A percentile compares a stretch with the other conserved stretches of the same genome.
phyloP scores from a whole-genome alignment of 2,329 filamentous ascomycete species.

The Nigrograna mackinnonii region DNA sequence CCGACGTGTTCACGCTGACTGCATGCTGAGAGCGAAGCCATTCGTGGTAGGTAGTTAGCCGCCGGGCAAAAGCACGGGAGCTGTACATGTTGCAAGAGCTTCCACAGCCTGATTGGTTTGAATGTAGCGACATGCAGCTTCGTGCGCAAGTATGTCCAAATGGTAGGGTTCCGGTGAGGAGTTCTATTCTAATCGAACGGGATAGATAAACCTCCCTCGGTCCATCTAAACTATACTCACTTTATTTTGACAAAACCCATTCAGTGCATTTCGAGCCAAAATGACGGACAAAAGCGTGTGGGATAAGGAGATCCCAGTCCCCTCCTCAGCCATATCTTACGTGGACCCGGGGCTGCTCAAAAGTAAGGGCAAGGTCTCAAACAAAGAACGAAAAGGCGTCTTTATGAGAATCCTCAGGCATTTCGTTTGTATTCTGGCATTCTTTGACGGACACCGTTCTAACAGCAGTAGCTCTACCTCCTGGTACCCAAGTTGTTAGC shows the following conservation, averaged over 20 bases:
- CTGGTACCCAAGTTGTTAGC: not conserved
- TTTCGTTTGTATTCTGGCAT: not conserved
- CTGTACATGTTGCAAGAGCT: too few relatives aligned
- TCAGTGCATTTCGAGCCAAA: not conserved
- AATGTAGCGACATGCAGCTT: too few relatives aligned
- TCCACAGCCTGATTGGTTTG: too few relatives aligned
- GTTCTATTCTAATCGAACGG: too few relatives aligned
- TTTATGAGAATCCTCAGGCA: not conserved
- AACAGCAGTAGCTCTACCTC: not conserved
- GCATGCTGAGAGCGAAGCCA: too few relatives aligned
- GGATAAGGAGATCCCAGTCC: constrained; percentile 1
- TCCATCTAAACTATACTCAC: too few relatives aligned
- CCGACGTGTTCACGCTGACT: too few relatives aligned
- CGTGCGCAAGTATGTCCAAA: too few relatives aligned
- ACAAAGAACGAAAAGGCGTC: not conserved
- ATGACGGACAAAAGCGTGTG: not conserved
- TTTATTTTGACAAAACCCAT: not conserved
- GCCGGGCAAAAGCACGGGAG: too few relatives aligned
- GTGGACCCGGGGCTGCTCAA: not conserved
- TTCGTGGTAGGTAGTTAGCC: too few relatives aligned
- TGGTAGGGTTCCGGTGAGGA: too few relatives aligned
- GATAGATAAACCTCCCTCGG: too few relatives aligned
- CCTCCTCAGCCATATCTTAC: not conserved
- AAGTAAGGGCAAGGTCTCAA: not conserved
- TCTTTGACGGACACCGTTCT: not conserved